Conservation (phyloP, 1,284 basidiomycete genomes). For the Cryptococcus deneoformans region DNA sequence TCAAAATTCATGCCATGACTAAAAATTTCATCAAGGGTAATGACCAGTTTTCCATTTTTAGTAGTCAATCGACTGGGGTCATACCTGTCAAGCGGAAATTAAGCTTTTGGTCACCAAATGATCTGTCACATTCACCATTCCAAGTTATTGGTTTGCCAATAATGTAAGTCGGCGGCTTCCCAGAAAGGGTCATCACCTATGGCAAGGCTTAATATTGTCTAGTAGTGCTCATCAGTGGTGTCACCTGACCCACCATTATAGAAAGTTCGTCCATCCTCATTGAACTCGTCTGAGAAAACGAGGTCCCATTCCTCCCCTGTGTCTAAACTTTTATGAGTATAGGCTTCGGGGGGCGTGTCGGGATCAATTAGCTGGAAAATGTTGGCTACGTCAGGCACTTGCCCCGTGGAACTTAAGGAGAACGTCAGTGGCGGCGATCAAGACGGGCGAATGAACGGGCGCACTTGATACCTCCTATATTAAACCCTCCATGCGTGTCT, state of each 20-base stretch:
- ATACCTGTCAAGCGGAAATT: conserved; percentile 12
- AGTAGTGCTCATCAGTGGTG: background rate
- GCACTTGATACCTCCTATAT: conserved; percentile 70
- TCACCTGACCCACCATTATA: conserved; percentile 45
- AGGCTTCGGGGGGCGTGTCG: conserved; percentile 62
- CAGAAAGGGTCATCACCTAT: conserved; percentile 57
- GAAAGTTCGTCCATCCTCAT: conserved; percentile 63
- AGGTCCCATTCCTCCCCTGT: conserved; percentile 69
- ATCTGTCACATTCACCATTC: conserved; percentile 58
- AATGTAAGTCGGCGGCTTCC: conserved; percentile 54
- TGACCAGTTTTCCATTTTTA: conserved; percentile 65
- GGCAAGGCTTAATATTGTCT: background rate
- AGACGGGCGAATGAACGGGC: background rate
- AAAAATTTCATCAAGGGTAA: conserved; percentile 58
- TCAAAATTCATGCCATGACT: conserved; percentile 73
- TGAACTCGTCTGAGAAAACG: conserved; percentile 91
- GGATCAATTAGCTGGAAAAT: conserved; percentile 58
- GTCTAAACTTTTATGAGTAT: conserved; percentile 60
- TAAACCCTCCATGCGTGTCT: conserved; percentile 52
- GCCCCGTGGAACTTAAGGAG: conserved; percentile 44
- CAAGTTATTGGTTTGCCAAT: conserved; percentile 74
- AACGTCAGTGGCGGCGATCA: background rate
- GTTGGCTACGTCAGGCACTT: conserved; percentile 50
- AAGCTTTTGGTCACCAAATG: no score
- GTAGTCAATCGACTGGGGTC: conserved; percentile 58